phyloP scores from a whole-genome alignment of 2,329 filamentous ascomycete species.

The Sporothrix globosa region DNA sequence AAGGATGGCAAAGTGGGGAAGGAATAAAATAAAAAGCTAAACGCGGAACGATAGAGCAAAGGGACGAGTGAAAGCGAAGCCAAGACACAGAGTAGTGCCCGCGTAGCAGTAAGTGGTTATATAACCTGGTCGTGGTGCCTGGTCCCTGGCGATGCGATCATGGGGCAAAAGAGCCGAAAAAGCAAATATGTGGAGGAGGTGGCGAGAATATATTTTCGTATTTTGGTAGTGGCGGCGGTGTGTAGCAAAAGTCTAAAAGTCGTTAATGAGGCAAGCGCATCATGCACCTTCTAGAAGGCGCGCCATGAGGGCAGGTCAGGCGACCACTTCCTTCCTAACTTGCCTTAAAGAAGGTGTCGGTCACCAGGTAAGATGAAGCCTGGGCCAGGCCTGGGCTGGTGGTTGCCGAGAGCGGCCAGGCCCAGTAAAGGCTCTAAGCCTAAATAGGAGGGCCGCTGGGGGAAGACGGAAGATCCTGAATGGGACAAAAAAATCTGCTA shows the following conservation, averaged over 20 bases:
- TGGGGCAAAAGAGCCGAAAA: background rate
- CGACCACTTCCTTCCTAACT: constrained; percentile 18
- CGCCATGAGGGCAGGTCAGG: constrained; percentile 15
- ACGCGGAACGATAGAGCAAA: background rate
- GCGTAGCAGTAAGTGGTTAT: background rate
- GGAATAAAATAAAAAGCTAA: background rate
- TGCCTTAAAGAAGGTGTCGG: constrained; percentile 29
- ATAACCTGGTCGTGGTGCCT: constrained; percentile 16
- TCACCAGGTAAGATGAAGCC: constrained; percentile 20
- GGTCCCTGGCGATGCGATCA: constrained; percentile 20
- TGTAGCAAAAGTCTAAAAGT: background rate
- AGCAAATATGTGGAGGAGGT: constrained; percentile 9
- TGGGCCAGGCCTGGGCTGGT: constrained; percentile 12
- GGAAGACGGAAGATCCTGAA: background rate
- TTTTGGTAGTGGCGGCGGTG: background rate
- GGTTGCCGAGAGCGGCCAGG: background rate
- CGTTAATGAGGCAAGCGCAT: constrained; percentile 20
- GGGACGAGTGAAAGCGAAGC: background rate
- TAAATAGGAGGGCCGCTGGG: background rate
- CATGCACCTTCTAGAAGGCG: background rate
- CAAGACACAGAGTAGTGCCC: constrained; percentile 2
- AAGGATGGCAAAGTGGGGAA: constrained; percentile 13
- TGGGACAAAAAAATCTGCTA: constrained; percentile 7
- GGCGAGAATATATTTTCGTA: constrained; percentile 15
- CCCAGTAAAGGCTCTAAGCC: background rate